These are phyloP conservation scores for Curvularia spicifera DNA, from an alignment of 2,329 filamentous ascomycete species.

Conservation along the genomic window DNA sequence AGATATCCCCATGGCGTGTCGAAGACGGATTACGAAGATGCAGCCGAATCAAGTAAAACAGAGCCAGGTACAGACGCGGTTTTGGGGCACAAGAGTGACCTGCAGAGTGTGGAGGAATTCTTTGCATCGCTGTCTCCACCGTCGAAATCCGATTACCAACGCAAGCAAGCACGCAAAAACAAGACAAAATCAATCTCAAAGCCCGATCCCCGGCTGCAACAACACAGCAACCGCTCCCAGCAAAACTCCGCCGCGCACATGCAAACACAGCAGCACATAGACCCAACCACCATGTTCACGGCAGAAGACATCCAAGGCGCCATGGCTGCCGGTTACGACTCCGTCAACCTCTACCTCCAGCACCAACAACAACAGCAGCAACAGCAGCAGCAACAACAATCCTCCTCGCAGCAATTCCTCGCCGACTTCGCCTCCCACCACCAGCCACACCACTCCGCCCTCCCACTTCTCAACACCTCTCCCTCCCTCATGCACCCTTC, in stretches of 20 bases:
- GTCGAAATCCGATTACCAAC: constrained; percentile 55
- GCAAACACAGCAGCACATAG: constrained; percentile 41
- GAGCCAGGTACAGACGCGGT: constrained; percentile 87
- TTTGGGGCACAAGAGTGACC: constrained; percentile 83
- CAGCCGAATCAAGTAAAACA: constrained; percentile 69
- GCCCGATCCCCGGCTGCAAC: constrained; percentile 29
- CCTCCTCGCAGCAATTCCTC: constrained; percentile 43
- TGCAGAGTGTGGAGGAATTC: constrained; percentile 95
- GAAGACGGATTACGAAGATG: constrained; percentile 81
- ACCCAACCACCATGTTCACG: constrained; percentile 40
- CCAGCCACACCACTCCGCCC: constrained; percentile 37
- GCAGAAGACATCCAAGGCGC: constrained; percentile 38
- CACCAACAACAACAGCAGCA: constrained; percentile 24
- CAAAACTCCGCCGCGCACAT: constrained; percentile 33
- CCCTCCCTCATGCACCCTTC: constrained; percentile 39
- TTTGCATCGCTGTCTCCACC: constrained; percentile 79
- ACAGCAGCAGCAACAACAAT: constrained; percentile 25
- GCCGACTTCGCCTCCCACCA: constrained; percentile 57
- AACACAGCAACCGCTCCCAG: constrained; percentile 30
- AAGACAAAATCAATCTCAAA: constrained; percentile 48
- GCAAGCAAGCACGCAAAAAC: constrained; percentile 57
- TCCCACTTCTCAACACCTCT: constrained; percentile 48
- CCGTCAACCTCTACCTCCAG: constrained; percentile 36
- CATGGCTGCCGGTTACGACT: constrained; percentile 38
- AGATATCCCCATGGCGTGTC: constrained; percentile 92